phyloP scores from a whole-genome alignment of 257 asterid genomes.

The Avicennia marina region DNA sequence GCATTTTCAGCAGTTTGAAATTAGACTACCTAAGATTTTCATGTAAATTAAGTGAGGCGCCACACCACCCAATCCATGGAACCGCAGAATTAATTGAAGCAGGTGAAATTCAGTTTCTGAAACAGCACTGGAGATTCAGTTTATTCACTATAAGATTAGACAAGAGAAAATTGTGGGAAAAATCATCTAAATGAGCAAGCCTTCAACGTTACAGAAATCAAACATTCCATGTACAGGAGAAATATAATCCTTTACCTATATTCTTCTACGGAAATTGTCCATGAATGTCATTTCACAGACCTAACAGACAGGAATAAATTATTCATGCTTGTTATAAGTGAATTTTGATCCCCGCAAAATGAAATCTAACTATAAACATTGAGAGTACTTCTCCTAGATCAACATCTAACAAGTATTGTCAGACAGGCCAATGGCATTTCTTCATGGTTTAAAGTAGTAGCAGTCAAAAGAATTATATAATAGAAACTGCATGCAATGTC shows the following conservation, averaged over 20 bases:
- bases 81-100: neutral
- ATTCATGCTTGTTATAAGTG: neutral
- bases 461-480: neutral
- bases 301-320: neutral
- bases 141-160: conserved; percentile 1
- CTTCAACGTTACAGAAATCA: conserved; percentile 8
- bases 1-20: conserved; percentile 10
- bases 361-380: neutral
- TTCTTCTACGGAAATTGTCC: neutral
- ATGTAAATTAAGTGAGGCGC: conserved; percentile 7
- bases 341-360: neutral
- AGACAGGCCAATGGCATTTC: neutral
- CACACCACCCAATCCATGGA: neutral
- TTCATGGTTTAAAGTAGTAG: neutral
- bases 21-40: conserved; percentile 12
- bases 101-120: conserved; percentile 8
- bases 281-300: conserved; percentile 3
- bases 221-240: neutral
- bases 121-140: neutral
- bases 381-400: neutral
- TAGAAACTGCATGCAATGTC: conserved; percentile 3
- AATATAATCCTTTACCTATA: neutral
- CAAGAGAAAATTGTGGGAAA: conserved; percentile 12
- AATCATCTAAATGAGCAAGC: no score
- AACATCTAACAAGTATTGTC: neutral